Base-by-base conservation (phyloP, 1,139 yeast genomes). In the Pichia sp. region DNA sequence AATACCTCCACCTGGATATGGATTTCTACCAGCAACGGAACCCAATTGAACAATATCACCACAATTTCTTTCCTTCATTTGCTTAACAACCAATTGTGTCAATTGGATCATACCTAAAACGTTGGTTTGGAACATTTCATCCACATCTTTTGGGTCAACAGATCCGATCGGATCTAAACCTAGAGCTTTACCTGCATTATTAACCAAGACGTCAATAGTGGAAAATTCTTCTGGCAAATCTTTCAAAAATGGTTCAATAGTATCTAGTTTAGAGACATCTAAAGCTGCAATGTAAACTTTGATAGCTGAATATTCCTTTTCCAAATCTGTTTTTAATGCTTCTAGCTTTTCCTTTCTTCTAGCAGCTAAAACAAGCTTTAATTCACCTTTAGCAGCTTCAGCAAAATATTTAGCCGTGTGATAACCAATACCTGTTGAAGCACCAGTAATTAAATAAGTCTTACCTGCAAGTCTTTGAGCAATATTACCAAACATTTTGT, bases 391-490 rank as follows among this genome's bases (percentile, higher is more conserved):
- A 31, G 77, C 66, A 10, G 76, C 76, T 36, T 61, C 66, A 4
- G 65, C 65, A 44, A 60, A 59, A 42, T 60, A 59, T 42, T 59
- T 56, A 33, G 66, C 66, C 3, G 65, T 60, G 44, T 60, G 56
- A 44, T 55, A 54, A n/a, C 66, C 66, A 41, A 62, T 73, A 65
- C 72, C 52, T 64, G 77, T 55, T 61, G 66, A 62, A 26, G 66
- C 66, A 48, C 66, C 66, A 8, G 66, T 62, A 44, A 62, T 62
- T 23, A 62, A 52, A 33, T 62, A 53, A 42, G 55, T 61, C 48
- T 62, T 61, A 45, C 72, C 72, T 31, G 80, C 77, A 43, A 83
- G 66, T 58, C 92, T 70, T 56, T 73, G 72, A 34, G 77, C 77
- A 45, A 79, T 79, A 58, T 67, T 71, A 28, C 79, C 79, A 62